These are phyloP conservation scores for Cladosporium sp. DNA, from an alignment of 2,329 filamentous ascomycete species.

Conservation along the genomic window DNA sequence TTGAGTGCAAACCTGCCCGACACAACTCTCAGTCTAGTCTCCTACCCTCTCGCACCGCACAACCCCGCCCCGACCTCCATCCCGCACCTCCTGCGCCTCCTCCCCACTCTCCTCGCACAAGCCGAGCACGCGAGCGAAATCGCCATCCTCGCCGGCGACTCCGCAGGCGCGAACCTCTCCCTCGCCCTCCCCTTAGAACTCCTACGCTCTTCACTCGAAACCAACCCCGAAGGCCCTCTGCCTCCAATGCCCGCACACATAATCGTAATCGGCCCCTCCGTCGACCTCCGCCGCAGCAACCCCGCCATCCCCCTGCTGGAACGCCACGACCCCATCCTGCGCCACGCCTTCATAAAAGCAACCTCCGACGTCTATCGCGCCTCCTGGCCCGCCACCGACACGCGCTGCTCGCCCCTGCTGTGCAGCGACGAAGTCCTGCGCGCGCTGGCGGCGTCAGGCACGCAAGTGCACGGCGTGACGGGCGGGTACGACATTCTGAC, in stretches of 20 bases:
- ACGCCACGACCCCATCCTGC: conserved; percentile 45
- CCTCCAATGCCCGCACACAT: conserved; percentile 33
- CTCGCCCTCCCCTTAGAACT: conserved; percentile 39
- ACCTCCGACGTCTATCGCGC: conserved; percentile 42
- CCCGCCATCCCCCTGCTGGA: conserved; percentile 39
- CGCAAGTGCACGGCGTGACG: conserved; percentile 51
- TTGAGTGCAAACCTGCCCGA: conserved; percentile 40
- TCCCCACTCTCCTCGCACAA: conserved; percentile 39
- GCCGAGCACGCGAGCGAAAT: conserved; percentile 37
- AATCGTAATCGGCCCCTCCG: conserved; percentile 47
- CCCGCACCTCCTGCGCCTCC: conserved; percentile 45
- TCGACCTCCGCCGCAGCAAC: conserved; percentile 46
- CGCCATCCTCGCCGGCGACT: conserved; percentile 52
- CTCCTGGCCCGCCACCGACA: conserved; percentile 40
- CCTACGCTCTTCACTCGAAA: conserved; percentile 22
- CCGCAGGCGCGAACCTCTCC: conserved; percentile 52
- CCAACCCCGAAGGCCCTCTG: conserved; percentile 14
- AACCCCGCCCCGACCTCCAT: conserved; percentile 48
- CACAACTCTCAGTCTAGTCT: conserved; percentile 44
- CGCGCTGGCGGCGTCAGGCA: conserved; percentile 34
- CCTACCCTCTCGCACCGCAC: conserved; percentile 52
- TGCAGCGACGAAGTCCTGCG: conserved; percentile 34
- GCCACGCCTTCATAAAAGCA: conserved; percentile 36
- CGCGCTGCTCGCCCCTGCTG: conserved; percentile 47
- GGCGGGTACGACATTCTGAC: conserved; percentile 51